Conservation (phyloP, 2,329 filamentous ascomycete genomes). For the Pseudogymnoascus sp. region DNA sequence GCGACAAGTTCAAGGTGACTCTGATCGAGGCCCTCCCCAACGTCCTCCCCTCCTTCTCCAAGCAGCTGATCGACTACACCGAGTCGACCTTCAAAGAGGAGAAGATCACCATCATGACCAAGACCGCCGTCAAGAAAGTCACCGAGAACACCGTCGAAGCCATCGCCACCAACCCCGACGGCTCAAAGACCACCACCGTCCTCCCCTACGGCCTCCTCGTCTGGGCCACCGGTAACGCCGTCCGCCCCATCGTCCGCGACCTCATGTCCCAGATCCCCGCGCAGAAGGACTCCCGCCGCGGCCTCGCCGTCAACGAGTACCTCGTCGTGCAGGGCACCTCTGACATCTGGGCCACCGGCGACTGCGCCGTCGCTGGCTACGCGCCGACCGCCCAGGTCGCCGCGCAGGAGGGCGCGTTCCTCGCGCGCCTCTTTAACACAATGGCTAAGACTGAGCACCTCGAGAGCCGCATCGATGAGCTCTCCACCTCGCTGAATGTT, state of each 20-base stretch:
- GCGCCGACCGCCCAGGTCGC: slow-evolving; percentile 96
- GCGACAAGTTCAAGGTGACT: slow-evolving; percentile 91
- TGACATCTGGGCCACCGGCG: slow-evolving; percentile 96
- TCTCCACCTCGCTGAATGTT: slow-evolving; percentile 56
- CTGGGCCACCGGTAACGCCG: slow-evolving; percentile 95
- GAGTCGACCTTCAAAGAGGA: slow-evolving; percentile 99
- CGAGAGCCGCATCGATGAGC: slow-evolving; percentile 63
- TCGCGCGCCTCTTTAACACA: slow-evolving; percentile 94
- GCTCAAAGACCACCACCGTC: slow-evolving; percentile 69
- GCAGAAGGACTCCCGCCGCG: slow-evolving; percentile 89
- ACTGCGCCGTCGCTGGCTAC: slow-evolving; percentile 96
- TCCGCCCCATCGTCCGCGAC: slow-evolving; percentile 83
- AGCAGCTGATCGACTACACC: slow-evolving; percentile 98
- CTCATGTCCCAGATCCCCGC: slow-evolving; percentile 87
- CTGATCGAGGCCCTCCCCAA: slow-evolving; percentile 95
- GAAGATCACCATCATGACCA: slow-evolving; percentile 93
- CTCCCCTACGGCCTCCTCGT: slow-evolving; percentile 95
- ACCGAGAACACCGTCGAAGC: slow-evolving; percentile 90
- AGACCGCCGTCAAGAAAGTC: slow-evolving; percentile 98
- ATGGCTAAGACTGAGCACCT: slow-evolving; percentile 91
- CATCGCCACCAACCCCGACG: slow-evolving; percentile 71
- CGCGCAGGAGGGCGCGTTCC: slow-evolving; percentile 88
- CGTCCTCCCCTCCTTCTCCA: slow-evolving; percentile 95
- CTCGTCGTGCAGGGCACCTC: slow-evolving; percentile 94
- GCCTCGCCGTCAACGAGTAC: slow-evolving; percentile 96